Percentiles rank a stretch among this genome's conserved stretches.
Evolutionary conservation across 78 protist species (phyloP).

Genomic region (Dictyostelium capitatum): DNA sequence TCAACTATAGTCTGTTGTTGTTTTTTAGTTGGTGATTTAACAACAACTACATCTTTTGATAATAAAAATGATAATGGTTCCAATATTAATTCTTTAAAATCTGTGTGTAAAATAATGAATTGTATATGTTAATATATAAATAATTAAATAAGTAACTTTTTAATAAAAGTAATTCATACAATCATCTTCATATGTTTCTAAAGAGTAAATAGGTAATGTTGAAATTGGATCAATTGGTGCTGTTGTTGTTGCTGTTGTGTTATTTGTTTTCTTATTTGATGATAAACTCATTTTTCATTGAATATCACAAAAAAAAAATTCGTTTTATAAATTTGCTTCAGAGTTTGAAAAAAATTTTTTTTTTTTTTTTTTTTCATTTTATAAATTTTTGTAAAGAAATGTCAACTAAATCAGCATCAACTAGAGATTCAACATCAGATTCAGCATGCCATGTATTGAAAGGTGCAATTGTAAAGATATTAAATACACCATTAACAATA

Average conservation of each 20-base stretch:
- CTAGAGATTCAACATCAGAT: slow-evolving; percentile 76
- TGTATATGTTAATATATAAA: background rate
- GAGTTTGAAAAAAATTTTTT: too few species aligned
- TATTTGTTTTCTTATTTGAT: background rate
- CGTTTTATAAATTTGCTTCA: too few species aligned
- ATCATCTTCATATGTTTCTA: slow-evolving; percentile 18
- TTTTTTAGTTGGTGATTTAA: background rate
- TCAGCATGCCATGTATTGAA: slow-evolving; percentile 76
- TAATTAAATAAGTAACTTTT: background rate
- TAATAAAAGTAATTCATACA: background rate
- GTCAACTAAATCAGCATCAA: background rate
- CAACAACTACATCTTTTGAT: background rate
- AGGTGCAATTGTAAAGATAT: slow-evolving; percentile 64
- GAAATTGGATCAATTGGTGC: background rate
- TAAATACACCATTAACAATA: slow-evolving; percentile 55
- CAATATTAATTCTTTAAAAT: slow-evolving; percentile 49
- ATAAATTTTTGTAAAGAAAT: too few species aligned
- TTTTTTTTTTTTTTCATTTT: too few species aligned
- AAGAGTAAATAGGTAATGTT: background rate
- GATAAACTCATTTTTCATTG: background rate
- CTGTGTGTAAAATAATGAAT: background rate
- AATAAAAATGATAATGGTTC: slow-evolving; percentile 47
- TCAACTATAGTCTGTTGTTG: background rate
- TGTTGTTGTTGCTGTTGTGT: background rate
- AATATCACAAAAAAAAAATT: too few species aligned